phyloP scores from a whole-genome alignment of 129 eudicot species.

The Deinandra increscens region DNA sequence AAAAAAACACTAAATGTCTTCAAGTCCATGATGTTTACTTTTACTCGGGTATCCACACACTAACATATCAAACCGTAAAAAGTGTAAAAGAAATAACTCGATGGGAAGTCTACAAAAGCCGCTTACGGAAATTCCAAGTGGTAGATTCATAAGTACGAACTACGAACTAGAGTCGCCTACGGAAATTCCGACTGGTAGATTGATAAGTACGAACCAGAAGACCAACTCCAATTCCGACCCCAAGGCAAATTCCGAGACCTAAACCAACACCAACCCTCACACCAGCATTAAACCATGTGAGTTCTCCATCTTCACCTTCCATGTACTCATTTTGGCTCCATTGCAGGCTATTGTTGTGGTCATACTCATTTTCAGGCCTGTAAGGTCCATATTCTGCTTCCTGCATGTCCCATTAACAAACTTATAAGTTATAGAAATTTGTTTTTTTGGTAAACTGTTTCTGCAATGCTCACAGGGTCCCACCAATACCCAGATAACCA shows the following conservation, averaged over 20 bases:
- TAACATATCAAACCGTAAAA: constrained; percentile 12
- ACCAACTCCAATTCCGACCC: constrained; percentile 89
- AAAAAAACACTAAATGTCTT: background rate
- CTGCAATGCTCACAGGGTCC: too few relatives aligned
- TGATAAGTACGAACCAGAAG: constrained; percentile 79
- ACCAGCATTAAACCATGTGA: constrained; percentile 87
- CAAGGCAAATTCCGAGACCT: constrained; percentile 84
- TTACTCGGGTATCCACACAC: constrained; percentile 30
- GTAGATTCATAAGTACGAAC: too few relatives aligned
- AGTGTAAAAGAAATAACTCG: background rate
- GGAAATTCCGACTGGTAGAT: constrained; percentile 60
- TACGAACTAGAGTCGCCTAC: constrained; percentile 41
- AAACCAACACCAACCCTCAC: constrained; percentile 87
- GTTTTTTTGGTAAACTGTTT: too few relatives aligned
- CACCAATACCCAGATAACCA: too few relatives aligned
- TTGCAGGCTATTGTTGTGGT: constrained; percentile 38
- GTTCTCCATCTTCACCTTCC: constrained; percentile 85
- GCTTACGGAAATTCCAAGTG: too few relatives aligned
- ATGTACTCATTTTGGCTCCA: constrained; percentile 60
- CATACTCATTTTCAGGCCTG: constrained; percentile 58
- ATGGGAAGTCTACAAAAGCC: constrained; percentile 25
- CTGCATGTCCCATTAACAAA: constrained; percentile 30
- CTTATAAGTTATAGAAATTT: background rate
- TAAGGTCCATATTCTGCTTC: constrained; percentile 52
- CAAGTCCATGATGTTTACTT: constrained; percentile 12